Evolutionary conservation across 305 asterid species (phyloP).

Genomic region (Plantago coronopus): DNA sequence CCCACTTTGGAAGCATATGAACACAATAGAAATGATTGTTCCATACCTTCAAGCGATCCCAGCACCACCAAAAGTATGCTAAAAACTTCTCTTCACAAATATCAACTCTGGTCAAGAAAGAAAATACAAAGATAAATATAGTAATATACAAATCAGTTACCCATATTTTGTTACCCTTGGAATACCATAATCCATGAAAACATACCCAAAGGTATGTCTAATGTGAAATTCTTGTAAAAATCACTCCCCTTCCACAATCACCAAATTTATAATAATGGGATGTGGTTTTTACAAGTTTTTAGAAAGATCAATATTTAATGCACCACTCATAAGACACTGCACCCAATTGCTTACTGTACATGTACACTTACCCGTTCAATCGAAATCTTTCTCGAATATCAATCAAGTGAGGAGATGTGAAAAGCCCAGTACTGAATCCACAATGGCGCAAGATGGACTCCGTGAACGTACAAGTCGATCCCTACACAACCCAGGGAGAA

Average conservation of each 20-base stretch:
- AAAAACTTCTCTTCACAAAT: constrained; percentile 85
- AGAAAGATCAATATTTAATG: too few relatives aligned
- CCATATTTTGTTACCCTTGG: constrained; percentile 18
- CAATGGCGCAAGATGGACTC: constrained; percentile 85
- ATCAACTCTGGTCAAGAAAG: constrained; percentile 50
- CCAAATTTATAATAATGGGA: too few relatives aligned
- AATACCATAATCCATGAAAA: constrained; percentile 16
- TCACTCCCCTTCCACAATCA: too few relatives aligned
- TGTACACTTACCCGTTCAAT: constrained; percentile 68
- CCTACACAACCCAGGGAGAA: constrained; percentile 51
- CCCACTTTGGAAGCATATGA: constrained; percentile 7
- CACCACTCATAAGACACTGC: constrained; percentile 7
- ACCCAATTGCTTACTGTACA: constrained; percentile 3
- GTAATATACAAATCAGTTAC: constrained; percentile 23
- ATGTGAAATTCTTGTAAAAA: too few relatives aligned
- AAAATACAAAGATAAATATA: constrained; percentile 20
- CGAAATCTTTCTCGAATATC: constrained; percentile 95
- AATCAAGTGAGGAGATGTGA: constrained; percentile 96
- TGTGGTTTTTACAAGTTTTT: too few relatives aligned
- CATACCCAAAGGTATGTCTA: constrained; percentile 8
- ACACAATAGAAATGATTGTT: constrained; percentile 1
- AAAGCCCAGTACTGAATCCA: constrained; percentile 89
- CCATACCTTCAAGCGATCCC: constrained; percentile 77
- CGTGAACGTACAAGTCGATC: constrained; percentile 83
- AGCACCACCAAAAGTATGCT: constrained; percentile 97